Evolutionary conservation across 73 alveolate genomes (phyloP), one percentile per base, ranked within the genome.

Genomic region (Tetrahymena elliotti): DNA sequence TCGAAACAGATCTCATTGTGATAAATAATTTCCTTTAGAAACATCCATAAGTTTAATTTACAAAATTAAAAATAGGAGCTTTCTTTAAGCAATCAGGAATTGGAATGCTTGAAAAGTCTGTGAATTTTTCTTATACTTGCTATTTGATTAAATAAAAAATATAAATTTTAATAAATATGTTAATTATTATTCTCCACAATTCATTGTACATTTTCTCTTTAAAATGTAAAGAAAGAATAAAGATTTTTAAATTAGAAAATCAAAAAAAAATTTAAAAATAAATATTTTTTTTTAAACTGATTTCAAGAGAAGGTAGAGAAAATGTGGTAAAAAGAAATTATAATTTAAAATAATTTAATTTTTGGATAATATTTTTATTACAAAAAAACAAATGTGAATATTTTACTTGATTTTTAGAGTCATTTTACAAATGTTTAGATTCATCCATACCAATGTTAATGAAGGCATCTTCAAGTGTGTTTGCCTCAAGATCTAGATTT

Each of bases 371-470:
- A n/a, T n/a, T n/a, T n/a, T n/a, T n/a, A n/a, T n/a, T n/a, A n/a
- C n/a, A n/a, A n/a, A n/a, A n/a, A n/a, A n/a, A n/a, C n/a, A n/a
- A n/a, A n/a, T n/a, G n/a, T n/a, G n/a, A n/a, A n/a, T n/a, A 47
- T 47, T 47, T 47, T 47, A 40, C 94, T 27, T 83, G 39, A 27
- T 93, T 94, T 93, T 93, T 37, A 33, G 39, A 38, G 15, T 37
- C 83, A 20, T 84, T 82, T 6, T n/a, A n/a, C n/a, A 94, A 82
- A 13, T 83, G 83, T 83, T 83, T 94, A 10, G 83, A 52, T 94
- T 94, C 96, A 94, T 94, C 96, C 94, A 94, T 82, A 39, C 96
- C 96, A 38, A 94, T 94, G 40, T 94, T 94, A 38, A 94, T 53
- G n/a, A 94, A 94, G 9, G 94, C 96, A 84, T 94, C 96, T 41